Conservation (phyloP, 1,284 basidiomycete species). For the Marasmius fiardii region DNA sequence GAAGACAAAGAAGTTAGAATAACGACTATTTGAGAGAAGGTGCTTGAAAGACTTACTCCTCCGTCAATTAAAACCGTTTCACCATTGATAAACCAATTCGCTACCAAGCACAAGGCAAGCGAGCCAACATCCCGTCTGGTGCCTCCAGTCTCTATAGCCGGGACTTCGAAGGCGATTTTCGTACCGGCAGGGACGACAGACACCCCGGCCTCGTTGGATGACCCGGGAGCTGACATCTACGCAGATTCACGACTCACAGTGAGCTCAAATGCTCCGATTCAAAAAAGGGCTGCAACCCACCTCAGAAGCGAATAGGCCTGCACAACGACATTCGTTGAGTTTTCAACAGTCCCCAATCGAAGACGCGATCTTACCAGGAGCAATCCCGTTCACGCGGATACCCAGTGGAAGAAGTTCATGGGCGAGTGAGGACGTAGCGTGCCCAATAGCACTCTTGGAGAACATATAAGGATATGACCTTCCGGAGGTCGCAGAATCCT, state of each 20-base stretch:
- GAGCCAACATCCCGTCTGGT: constrained; percentile 42
- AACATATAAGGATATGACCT: constrained; percentile 44
- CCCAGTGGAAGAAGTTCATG: constrained; percentile 50
- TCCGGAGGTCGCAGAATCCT: constrained; percentile 41
- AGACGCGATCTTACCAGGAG: constrained; percentile 31
- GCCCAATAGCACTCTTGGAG: constrained; percentile 49
- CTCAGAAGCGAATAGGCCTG: constrained; percentile 17
- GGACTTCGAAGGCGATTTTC: constrained; percentile 29
- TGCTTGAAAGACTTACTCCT: constrained; percentile 32
- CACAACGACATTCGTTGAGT: neutral
- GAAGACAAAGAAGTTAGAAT: neutral
- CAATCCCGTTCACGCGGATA: constrained; percentile 54
- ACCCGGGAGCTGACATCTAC: constrained; percentile 28
- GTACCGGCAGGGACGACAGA: constrained; percentile 22
- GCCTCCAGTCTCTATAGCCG: constrained; percentile 32
- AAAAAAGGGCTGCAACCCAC: neutral
- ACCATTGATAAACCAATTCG: constrained; percentile 49
- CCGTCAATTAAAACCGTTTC: constrained; percentile 53
- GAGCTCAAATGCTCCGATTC: neutral
- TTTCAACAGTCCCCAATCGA: neutral
- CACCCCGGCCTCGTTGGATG: constrained; percentile 26
- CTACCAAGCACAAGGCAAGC: constrained; percentile 41
- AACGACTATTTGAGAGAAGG: too few species aligned
- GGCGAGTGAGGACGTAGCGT: constrained; percentile 45
- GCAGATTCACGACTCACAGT: neutral